Conservation (phyloP, 2,329 filamentous ascomycete species). For the Didymella sp. region DNA sequence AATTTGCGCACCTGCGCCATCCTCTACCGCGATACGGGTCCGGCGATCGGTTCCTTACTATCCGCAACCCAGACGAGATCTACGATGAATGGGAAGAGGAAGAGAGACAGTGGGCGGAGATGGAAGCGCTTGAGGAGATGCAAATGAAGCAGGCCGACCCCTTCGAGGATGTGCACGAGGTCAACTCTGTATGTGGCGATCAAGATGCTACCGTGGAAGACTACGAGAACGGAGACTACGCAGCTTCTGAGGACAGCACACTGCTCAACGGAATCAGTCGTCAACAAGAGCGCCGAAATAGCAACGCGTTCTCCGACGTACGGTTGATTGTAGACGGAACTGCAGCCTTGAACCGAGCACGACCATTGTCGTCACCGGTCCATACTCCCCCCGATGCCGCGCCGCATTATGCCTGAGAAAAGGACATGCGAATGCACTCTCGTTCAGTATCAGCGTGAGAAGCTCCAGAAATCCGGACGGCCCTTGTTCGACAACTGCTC, state of each 20-base stretch:
- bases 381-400: neutral
- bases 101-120: conserved; percentile 23
- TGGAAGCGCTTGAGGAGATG: conserved; percentile 12
- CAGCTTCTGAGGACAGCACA: conserved; percentile 30
- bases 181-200: neutral
- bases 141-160: conserved; percentile 19
- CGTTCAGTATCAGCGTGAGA: conserved; percentile 24
- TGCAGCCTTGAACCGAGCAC: conserved; percentile 1
- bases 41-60: conserved; percentile 19
- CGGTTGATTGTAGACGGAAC: conserved; percentile 12
- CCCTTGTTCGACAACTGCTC: conserved; percentile 18
- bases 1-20: conserved; percentile 35
- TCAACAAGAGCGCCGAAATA: neutral
- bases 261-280: conserved; percentile 25
- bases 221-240: conserved; percentile 17
- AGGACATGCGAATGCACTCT: conserved; percentile 27
- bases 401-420: neutral
- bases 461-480: conserved; percentile 5
- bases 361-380: conserved; percentile 5
- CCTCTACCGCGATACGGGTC: conserved; percentile 3
- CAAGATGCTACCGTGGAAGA: neutral
- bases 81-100: conserved; percentile 31
- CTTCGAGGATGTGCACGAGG: conserved; percentile 8
- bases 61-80: conserved; percentile 34
- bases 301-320: conserved; percentile 14